Conservation (phyloP, 2,329 filamentous ascomycete species). For the Penicillium sp. region DNA sequence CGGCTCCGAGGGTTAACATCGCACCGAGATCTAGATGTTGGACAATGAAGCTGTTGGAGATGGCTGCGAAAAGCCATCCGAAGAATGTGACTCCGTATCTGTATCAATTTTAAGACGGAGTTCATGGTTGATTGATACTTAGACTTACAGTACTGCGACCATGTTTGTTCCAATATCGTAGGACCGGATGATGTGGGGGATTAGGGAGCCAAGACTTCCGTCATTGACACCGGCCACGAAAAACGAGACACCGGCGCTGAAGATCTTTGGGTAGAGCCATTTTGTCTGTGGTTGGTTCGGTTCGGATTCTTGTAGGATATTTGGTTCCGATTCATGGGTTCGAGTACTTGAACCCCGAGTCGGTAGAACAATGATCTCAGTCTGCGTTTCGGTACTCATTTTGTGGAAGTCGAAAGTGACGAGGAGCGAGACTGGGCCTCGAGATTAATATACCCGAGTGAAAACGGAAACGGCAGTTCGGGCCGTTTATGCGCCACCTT, state of each 20-base stretch:
- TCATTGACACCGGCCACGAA: conserved; percentile 67
- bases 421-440: background rate
- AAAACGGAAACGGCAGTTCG: background rate
- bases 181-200: conserved; percentile 61
- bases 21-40: conserved; percentile 57
- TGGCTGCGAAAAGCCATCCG: conserved; percentile 60
- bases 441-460: background rate
- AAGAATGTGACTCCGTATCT: conserved; percentile 52
- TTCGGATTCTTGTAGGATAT: background rate
- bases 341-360: background rate
- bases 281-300: conserved; percentile 4
- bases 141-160: conserved; percentile 50
- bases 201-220: conserved; percentile 61
- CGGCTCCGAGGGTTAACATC: conserved; percentile 57
- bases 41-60: conserved; percentile 51
- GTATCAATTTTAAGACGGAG: conserved; percentile 35
- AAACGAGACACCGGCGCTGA: conserved; percentile 61
- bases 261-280: conserved; percentile 47
- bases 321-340: background rate
- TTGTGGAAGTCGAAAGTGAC: background rate
- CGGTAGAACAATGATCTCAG: background rate
- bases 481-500: background rate
- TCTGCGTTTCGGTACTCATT: background rate
- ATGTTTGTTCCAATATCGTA: conserved; percentile 56
- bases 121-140: background rate